Base-by-base conservation (phyloP, 1,284 basidiomycete genomes). In the Ceratobasidium sp. region DNA sequence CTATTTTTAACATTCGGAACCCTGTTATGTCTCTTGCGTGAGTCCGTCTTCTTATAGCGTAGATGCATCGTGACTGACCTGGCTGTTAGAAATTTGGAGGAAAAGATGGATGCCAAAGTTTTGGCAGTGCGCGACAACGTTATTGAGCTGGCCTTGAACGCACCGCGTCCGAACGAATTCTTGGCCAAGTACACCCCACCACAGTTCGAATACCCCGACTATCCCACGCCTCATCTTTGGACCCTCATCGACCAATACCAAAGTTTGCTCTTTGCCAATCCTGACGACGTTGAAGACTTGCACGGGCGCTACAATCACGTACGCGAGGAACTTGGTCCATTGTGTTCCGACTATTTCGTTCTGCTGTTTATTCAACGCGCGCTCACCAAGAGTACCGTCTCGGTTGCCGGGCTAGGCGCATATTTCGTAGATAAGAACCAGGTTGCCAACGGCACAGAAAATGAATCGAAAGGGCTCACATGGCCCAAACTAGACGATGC, bases 1-100 rank as follows among this genome's bases (percentile, higher is more conserved):
- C 93, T 0, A 87, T 94, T 35, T 93, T 90, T 89, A 91, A 92
- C 76, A 84, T 87, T 13, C 88, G 86, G 74, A 86, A 91, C 72
- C 87, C 91, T 0, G 80, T 82, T 16, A 85, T 85, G 46, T 90
- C 89, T 8, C 81, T 79, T 55, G 57, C 61, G 76, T 76, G 30
- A 46, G 77, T 38, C 16, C 26, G n/a, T 18, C 7, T 2, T 38
- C 46, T n/a, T 58, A n/a, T n/a, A n/a, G 28, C 8, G 14, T 49
- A 30, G 2, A 14, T 32, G 11, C 18, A 21, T 21, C 38, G 18
- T 44, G n/a, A 30, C 26, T 61, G 49, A 63, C 35, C 18, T 30
- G 18, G n/a, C 7, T 18, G 91, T 18, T 79, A 84, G 43, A 83
- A 84, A n/a, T 30, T 83, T 95, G 0, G 92, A 95, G 80, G 81